Evolutionary conservation across 305 asterid species (phyloP).

Genomic region (Fraxinus platypoda): DNA sequence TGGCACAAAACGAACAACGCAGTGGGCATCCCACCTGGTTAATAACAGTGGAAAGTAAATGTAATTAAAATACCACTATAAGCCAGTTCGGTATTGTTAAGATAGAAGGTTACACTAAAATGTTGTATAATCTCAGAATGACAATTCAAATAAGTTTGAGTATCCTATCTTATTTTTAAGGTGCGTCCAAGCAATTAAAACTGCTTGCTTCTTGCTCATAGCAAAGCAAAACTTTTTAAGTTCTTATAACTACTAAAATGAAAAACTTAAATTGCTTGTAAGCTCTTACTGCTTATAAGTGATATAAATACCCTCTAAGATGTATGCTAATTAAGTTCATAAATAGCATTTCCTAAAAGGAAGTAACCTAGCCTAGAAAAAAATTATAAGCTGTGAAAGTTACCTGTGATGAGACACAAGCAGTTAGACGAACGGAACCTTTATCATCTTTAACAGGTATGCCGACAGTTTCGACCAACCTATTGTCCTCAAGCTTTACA

Average conservation of each 20-base stretch:
- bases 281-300: not conserved
- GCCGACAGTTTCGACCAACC: conserved; percentile 96
- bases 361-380: not conserved
- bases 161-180: not conserved
- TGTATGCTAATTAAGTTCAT: not conserved
- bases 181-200: not conserved
- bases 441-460: conserved; percentile 69
- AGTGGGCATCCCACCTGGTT: conserved; percentile 88
- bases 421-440: conserved; percentile 83
- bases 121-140: not conserved
- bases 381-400: conserved; percentile 21
- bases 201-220: not conserved
- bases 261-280: not conserved
- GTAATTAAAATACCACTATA: not conserved
- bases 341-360: not conserved
- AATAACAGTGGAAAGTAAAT: conserved; percentile 21
- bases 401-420: conserved; percentile 97
- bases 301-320: not conserved
- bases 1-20: conserved; percentile 93
- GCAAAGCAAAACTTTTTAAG: not conserved
- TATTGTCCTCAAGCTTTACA: conserved; percentile 68
- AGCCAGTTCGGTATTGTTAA: not conserved
- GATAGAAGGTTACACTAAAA: not conserved
- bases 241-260: not conserved
- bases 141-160: not conserved